Percentiles rank a stretch among this genome's conserved stretches.
phyloP scores from a whole-genome alignment of 805 yeast genomes.

The Blastobotrys attinorum region DNA sequence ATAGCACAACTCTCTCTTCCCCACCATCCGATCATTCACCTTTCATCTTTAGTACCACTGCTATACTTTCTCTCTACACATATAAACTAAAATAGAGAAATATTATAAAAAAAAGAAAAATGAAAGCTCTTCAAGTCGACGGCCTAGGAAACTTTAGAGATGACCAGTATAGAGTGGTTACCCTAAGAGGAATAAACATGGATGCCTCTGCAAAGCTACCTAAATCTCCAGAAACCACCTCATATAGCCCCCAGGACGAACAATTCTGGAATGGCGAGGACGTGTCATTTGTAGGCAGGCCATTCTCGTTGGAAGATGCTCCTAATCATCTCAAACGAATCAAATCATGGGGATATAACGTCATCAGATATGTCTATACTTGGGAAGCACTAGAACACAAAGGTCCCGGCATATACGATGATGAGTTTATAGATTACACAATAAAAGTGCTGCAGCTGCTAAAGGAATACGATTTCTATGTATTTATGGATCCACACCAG shows the following conservation, averaged over 20 bases:
- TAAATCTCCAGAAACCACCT: slow-evolving; percentile 37
- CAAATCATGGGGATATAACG: slow-evolving; percentile 74
- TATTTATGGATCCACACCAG: slow-evolving; percentile 83
- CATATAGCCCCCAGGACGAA: slow-evolving; percentile 27
- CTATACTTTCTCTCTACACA: too few species aligned
- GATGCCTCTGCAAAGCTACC: slow-evolving; percentile 74
- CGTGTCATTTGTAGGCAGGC: slow-evolving; percentile 71
- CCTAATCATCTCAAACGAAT: slow-evolving; percentile 59
- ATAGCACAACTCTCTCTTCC: too few species aligned
- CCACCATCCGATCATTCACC: too few species aligned
- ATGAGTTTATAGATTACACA: slow-evolving; percentile 65
- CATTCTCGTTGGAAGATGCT: slow-evolving; percentile 69
- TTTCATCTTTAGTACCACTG: too few species aligned
- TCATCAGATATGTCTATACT: slow-evolving; percentile 67
- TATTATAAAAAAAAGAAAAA: not conserved
- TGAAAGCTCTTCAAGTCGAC: slow-evolving; percentile 26
- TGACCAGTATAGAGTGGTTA: slow-evolving; percentile 45
- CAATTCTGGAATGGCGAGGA: slow-evolving; percentile 57
- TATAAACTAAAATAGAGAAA: too few species aligned
- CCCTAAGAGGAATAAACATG: slow-evolving; percentile 70
- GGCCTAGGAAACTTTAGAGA: slow-evolving; percentile 52
- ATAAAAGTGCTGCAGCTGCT: slow-evolving; percentile 52
- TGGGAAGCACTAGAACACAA: slow-evolving; percentile 90
- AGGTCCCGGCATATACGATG: slow-evolving; percentile 79
- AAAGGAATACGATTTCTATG: slow-evolving; percentile 59